phyloP scores from a whole-genome alignment of 768 basidiomycete species.

The Podaxis pistillaris region DNA sequence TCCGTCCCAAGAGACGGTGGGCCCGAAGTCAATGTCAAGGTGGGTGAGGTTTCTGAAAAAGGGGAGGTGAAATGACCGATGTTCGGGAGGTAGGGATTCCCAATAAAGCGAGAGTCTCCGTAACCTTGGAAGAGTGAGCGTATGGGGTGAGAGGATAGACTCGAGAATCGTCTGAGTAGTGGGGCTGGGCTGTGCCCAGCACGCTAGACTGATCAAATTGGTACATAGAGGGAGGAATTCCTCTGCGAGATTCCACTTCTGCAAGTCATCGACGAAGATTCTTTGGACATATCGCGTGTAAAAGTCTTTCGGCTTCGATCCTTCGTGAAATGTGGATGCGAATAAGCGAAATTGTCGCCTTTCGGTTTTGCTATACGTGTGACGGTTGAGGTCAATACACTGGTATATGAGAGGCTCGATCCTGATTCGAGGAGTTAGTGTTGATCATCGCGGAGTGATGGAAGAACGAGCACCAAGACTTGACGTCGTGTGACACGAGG shows the following conservation, averaged over 20 bases:
- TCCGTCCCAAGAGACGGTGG: background rate
- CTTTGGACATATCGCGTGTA: constrained; percentile 1
- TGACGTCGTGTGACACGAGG: constrained; percentile 8
- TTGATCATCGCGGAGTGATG: background rate
- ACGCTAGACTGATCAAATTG: constrained; percentile 4
- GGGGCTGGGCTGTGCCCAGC: background rate
- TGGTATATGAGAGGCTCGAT: constrained; percentile 15
- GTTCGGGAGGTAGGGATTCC: background rate
- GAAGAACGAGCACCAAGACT: constrained; percentile 1
- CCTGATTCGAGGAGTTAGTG: background rate
- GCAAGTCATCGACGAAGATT: constrained; percentile 5
- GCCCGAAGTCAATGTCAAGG: constrained; percentile 3
- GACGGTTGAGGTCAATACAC: background rate
- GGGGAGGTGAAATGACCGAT: constrained; percentile 2
- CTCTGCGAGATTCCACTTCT: background rate
- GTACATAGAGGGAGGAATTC: constrained; percentile 7
- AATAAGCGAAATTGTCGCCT: background rate
- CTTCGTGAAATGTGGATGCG: background rate
- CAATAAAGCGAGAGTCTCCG: constrained; percentile 11
- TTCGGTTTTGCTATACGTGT: background rate
- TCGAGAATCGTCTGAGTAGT: background rate
- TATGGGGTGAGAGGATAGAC: constrained; percentile 8
- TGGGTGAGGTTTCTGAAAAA: constrained; percentile 10
- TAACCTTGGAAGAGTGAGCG: background rate
- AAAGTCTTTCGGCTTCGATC: background rate